A percentile compares a stretch with the other conserved stretches of the same genome.
Conservation (phyloP, 345 rosid genomes). For the Tarenaya hassleriana region DNA sequence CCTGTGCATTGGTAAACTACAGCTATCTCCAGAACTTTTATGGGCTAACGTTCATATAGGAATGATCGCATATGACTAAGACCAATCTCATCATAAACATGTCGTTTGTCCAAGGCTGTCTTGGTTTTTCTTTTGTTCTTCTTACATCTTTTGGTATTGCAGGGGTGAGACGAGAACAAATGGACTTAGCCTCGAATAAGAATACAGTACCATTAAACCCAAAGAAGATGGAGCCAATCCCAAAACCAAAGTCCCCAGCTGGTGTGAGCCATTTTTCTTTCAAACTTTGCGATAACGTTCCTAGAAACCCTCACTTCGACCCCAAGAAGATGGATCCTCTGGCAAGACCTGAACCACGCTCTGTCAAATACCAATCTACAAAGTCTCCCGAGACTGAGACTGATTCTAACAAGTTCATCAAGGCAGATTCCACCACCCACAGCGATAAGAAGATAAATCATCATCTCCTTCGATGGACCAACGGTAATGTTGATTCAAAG, state of each 20-base stretch:
- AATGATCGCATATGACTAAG: too few species aligned
- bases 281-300: conserved; percentile 38
- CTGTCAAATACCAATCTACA: conserved; percentile 21
- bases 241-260: conserved; percentile 30
- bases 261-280: conserved; percentile 21
- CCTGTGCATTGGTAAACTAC: too few species aligned
- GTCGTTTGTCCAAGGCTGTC: too few species aligned
- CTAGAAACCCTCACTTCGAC: conserved; percentile 35
- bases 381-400: conserved; percentile 26
- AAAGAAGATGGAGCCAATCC: conserved; percentile 17
- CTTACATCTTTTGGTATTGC: too few species aligned
- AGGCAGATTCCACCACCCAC: conserved; percentile 22
- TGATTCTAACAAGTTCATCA: too few species aligned
- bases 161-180: conserved; percentile 1
- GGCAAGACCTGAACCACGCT: not conserved
- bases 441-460: conserved; percentile 27
- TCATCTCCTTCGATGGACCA: conserved; percentile 17
- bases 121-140: too few species aligned
- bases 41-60: too few species aligned
- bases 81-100: too few species aligned
- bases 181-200: conserved; percentile 31
- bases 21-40: too few species aligned
- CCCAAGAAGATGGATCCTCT: conserved; percentile 49
- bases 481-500: conserved; percentile 21
- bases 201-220: conserved; percentile 1